These are phyloP conservation scores for Tetrahymena elliotti DNA, from an alignment of 73 alveolate genomes.

Conservation along the genomic window DNA sequence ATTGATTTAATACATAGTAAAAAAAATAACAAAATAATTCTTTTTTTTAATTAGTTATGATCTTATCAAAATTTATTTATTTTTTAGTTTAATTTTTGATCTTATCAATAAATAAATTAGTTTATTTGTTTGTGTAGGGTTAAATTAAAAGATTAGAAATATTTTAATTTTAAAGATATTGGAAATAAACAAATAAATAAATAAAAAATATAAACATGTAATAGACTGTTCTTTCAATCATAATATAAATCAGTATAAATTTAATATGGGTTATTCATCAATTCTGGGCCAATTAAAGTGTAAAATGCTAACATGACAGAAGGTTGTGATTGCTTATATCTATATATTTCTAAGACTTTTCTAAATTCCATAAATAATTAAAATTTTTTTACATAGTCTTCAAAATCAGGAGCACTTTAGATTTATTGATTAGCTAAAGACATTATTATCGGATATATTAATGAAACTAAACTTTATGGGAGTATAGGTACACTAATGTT, in stretches of 20 bases:
- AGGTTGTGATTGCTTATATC: neutral
- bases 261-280: neutral
- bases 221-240: neutral
- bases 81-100: too few relatives aligned
- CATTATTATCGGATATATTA: neutral
- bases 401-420: neutral
- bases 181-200: neutral
- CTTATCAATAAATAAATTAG: too few relatives aligned
- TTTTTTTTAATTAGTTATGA: too few relatives aligned
- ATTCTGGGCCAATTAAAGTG: neutral
- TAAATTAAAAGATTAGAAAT: too few relatives aligned
- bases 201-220: neutral
- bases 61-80: too few relatives aligned
- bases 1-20: too few relatives aligned
- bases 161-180: neutral
- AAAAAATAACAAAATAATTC: too few relatives aligned
- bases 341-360: neutral
- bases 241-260: neutral
- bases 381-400: neutral
- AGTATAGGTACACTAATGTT: too few relatives aligned
- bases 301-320: neutral
- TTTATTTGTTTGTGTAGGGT: too few relatives aligned
- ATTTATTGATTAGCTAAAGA: neutral
- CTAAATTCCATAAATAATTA: neutral
- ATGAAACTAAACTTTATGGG: neutral